These are phyloP conservation scores for Esteya vermicola DNA, from an alignment of 2,329 filamentous ascomycete genomes.

Conservation along the genomic window DNA sequence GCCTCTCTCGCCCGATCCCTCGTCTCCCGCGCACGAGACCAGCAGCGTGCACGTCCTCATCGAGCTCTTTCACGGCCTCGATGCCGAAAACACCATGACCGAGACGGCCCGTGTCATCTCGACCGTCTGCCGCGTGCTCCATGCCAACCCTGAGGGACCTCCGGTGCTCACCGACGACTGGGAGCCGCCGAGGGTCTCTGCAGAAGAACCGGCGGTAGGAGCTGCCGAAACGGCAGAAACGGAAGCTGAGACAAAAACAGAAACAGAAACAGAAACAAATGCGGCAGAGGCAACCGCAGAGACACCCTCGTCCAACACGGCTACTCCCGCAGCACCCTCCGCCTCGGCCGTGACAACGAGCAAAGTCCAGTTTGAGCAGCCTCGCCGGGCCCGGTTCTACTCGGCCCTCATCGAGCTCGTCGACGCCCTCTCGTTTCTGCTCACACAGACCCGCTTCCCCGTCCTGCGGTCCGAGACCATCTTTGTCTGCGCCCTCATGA, in stretches of 20 bases:
- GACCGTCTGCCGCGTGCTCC: slow-evolving; percentile 39
- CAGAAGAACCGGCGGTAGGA: too few species aligned
- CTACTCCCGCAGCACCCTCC: too few species aligned
- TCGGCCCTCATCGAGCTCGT: slow-evolving; percentile 24
- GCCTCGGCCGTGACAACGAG: neutral
- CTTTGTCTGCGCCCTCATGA: slow-evolving; percentile 49
- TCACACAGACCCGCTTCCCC: slow-evolving; percentile 44
- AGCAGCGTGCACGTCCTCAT: slow-evolving; percentile 24
- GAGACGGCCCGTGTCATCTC: slow-evolving; percentile 42
- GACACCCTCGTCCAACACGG: neutral
- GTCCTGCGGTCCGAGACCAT: slow-evolving; percentile 44
- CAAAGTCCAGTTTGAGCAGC: neutral
- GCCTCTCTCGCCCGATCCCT: slow-evolving; percentile 22
- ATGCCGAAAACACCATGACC: slow-evolving; percentile 40
- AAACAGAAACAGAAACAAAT: slow-evolving; percentile 3
- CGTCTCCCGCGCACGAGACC: slow-evolving; percentile 16
- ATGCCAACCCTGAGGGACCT: slow-evolving; percentile 20
- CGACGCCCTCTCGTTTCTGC: slow-evolving; percentile 32
- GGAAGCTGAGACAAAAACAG: neutral
- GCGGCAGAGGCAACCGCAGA: neutral
- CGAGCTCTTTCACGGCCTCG: slow-evolving; percentile 26
- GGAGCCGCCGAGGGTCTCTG: too few species aligned
- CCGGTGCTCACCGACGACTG: slow-evolving; percentile 18
- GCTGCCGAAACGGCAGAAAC: too few species aligned
- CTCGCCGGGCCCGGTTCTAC: slow-evolving; percentile 27